A percentile compares a stretch with the other conserved stretches of the same genome.
Evolutionary conservation across 345 rosid species (phyloP).

Genomic region (Excoecaria cochinchinensis): DNA sequence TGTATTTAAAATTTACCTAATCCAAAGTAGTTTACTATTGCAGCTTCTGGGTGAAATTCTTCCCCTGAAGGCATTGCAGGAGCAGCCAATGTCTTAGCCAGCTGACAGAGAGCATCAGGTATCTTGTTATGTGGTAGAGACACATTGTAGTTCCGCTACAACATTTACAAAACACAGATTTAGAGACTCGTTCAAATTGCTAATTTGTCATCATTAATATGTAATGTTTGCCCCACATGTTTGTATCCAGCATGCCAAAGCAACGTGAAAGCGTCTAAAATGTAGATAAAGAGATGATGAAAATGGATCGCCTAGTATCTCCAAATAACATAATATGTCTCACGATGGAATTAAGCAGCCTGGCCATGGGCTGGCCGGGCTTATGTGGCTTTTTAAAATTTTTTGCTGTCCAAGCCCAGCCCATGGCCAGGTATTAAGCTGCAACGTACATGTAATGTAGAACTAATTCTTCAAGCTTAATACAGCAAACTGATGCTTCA

Average conservation of each 20-base stretch:
- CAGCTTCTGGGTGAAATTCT: slow-evolving; percentile 86
- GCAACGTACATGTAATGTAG: background rate
- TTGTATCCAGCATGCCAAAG: background rate
- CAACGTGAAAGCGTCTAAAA: background rate
- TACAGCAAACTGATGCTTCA: background rate
- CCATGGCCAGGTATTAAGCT: too few relatives aligned
- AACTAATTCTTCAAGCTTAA: background rate
- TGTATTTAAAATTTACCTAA: slow-evolving; percentile 40
- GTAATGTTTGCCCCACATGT: background rate
- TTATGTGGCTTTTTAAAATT: too few relatives aligned
- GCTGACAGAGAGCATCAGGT: slow-evolving; percentile 69
- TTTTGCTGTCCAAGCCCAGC: too few relatives aligned
- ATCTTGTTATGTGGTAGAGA: slow-evolving; percentile 84
- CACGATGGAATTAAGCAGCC: background rate
- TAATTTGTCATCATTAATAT: background rate
- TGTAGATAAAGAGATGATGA: background rate
- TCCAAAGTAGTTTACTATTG: slow-evolving; percentile 86
- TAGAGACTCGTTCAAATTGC: slow-evolving; percentile 8
- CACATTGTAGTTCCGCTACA: slow-evolving; percentile 71
- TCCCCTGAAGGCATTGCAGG: slow-evolving; percentile 76
- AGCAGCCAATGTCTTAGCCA: slow-evolving; percentile 69
- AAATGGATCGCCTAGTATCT: background rate
- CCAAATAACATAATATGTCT: background rate
- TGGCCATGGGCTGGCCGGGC: too few relatives aligned
- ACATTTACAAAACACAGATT: slow-evolving; percentile 14